Percentiles rank a stretch among this genome's conserved stretches.
Evolutionary conservation across 2,329 filamentous ascomycete species (phyloP).

Genomic region (Paecilomyces sp.): DNA sequence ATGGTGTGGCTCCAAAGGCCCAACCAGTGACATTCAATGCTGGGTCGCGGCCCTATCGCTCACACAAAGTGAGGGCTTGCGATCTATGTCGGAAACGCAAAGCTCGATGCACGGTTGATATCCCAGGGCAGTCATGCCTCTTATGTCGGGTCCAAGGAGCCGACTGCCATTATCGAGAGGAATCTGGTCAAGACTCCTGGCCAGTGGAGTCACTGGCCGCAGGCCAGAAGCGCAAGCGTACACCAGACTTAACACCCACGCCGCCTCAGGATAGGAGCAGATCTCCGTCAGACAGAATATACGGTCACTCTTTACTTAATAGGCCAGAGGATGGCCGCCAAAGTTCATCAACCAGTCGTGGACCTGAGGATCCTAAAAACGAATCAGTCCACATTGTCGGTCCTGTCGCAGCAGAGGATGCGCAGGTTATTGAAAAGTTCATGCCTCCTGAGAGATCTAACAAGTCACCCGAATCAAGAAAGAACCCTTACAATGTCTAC

Average conservation of each 20-base stretch:
- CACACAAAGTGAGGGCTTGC: conserved; percentile 56
- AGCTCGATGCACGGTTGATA: conserved; percentile 54
- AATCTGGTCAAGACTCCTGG: conserved; percentile 21
- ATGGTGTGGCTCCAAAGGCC: conserved; percentile 24
- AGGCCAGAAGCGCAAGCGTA: conserved; percentile 31
- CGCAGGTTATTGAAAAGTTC: conserved; percentile 54
- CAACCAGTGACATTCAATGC: conserved; percentile 32
- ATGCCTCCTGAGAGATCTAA: conserved; percentile 39
- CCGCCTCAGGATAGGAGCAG: conserved; percentile 9
- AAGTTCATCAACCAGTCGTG: conserved; percentile 24
- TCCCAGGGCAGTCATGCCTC: conserved; percentile 46
- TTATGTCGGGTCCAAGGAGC: conserved; percentile 54
- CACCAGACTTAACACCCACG: conserved; percentile 19
- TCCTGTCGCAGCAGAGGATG: conserved; percentile 53
- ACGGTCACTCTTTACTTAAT: conserved; percentile 17
- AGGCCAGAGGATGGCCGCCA: conserved; percentile 18
- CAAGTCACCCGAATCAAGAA: conserved; percentile 31
- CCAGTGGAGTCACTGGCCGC: conserved; percentile 16
- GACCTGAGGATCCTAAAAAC: conserved; percentile 28
- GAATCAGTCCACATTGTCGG: conserved; percentile 51
- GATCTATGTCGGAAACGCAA: conserved; percentile 54
- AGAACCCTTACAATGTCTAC: conserved; percentile 45
- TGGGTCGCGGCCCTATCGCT: conserved; percentile 51
- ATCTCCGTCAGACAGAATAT: conserved; percentile 9
- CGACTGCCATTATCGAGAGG: conserved; percentile 49